Conservation (phyloP, 2,329 filamentous ascomycete genomes). For the Aphanoascus verrucosus region DNA sequence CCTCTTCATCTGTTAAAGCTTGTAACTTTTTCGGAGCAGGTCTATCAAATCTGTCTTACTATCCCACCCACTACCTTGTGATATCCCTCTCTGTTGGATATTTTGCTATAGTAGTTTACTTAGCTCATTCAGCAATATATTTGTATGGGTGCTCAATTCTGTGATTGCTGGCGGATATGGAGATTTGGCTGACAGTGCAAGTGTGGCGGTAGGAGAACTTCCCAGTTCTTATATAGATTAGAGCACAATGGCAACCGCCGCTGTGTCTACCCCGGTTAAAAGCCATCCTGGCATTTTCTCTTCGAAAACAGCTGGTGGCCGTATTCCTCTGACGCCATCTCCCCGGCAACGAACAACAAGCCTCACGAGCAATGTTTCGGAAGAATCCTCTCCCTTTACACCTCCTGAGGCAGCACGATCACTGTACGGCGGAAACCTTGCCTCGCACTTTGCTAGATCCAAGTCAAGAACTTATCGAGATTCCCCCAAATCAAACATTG, state of each 20-base stretch:
- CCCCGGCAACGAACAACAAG: constrained; percentile 54
- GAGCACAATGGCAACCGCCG: constrained; percentile 62
- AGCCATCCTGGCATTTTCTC: constrained; percentile 90
- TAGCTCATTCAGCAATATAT: no score
- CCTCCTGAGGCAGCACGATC: constrained; percentile 60
- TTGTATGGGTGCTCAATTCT: no score
- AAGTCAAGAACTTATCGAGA: constrained; percentile 53
- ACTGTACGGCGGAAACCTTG: constrained; percentile 68
- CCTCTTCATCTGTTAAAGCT: neutral
- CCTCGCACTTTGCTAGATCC: constrained; percentile 65
- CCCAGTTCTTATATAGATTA: neutral
- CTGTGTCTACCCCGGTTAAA: constrained; percentile 85
- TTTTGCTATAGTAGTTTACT: no score
- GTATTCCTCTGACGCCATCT: constrained; percentile 88
- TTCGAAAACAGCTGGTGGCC: constrained; percentile 82
- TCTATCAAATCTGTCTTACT: neutral
- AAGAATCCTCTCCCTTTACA: constrained; percentile 63
- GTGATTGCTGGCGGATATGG: neutral
- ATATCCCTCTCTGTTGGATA: constrained; percentile 3
- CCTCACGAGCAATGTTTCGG: constrained; percentile 36
- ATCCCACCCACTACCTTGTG: neutral
- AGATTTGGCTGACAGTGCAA: neutral
- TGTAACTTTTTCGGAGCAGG: constrained; percentile 7
- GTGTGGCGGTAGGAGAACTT: no score
- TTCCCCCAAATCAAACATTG: constrained; percentile 80